phyloP scores from a whole-genome alignment of 768 basidiomycete genomes.

The Amanita pallidorosea region DNA sequence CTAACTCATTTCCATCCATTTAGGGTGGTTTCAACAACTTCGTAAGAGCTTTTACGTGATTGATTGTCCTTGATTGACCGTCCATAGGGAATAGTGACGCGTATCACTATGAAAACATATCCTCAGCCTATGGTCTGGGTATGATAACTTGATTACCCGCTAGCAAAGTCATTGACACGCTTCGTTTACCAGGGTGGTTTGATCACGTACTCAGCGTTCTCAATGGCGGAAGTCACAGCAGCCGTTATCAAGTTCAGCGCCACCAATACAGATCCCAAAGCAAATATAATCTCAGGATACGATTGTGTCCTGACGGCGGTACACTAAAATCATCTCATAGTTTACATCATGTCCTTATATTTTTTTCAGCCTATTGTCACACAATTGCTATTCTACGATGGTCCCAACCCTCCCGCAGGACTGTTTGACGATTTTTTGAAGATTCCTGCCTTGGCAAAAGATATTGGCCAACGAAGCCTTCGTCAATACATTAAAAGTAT shows the following conservation, averaged over 20 bases:
- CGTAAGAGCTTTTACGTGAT: slow-evolving; percentile 10
- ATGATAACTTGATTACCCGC: slow-evolving; percentile 7
- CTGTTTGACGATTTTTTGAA: slow-evolving; percentile 37
- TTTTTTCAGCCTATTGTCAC: slow-evolving; percentile 11
- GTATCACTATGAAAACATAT: slow-evolving; percentile 40
- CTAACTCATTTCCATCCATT: background rate
- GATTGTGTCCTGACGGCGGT: background rate
- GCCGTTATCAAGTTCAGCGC: slow-evolving; percentile 32
- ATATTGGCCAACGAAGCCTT: slow-evolving; percentile 24
- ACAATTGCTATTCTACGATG: slow-evolving; percentile 41
- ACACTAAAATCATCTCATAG: background rate
- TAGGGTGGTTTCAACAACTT: slow-evolving; percentile 61
- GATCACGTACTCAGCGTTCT: slow-evolving; percentile 19
- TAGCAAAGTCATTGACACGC: background rate
- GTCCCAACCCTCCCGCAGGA: slow-evolving; percentile 28
- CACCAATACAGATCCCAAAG: slow-evolving; percentile 39
- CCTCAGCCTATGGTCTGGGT: slow-evolving; percentile 56
- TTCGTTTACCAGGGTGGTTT: slow-evolving; percentile 32
- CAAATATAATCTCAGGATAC: slow-evolving; percentile 11
- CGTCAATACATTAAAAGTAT: slow-evolving; percentile 20
- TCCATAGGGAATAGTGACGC: slow-evolving; percentile 45
- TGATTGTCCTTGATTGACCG: background rate
- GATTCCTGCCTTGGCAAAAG: slow-evolving; percentile 21
- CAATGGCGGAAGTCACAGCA: slow-evolving; percentile 15
- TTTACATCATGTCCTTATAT: background rate